Evolutionary conservation across 176 grass and related monocot genomes (phyloP).

Genomic region (Pontederia crassipes): DNA sequence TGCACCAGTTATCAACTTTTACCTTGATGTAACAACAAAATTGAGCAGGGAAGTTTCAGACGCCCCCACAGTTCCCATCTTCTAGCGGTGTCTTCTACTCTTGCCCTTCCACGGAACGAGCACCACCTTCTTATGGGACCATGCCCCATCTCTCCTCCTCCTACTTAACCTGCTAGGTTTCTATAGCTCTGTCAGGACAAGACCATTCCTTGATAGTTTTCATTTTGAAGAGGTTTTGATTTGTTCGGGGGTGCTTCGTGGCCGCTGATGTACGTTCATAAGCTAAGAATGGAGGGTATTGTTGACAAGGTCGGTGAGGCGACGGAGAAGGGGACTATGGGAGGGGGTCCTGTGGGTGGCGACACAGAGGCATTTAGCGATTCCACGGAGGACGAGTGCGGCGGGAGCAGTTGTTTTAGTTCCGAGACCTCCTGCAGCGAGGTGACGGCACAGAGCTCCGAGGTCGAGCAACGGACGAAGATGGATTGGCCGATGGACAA

Average conservation of each 20-base stretch:
- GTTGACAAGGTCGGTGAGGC: not conserved
- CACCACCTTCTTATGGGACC: not conserved
- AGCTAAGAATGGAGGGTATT: not conserved
- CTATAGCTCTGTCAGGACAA: not conserved
- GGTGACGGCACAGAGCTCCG: not conserved
- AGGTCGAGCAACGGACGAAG: not conserved
- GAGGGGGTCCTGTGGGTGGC: not conserved
- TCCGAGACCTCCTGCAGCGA: not conserved
- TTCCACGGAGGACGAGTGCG: slow-evolving; percentile 1
- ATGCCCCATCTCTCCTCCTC: no score
- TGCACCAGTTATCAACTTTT: no score
- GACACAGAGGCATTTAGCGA: not conserved
- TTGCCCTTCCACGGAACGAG: not conserved
- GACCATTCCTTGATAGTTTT: not conserved
- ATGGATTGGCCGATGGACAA: slow-evolving; percentile 22
- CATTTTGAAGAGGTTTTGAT: no score
- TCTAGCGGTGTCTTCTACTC: not conserved
- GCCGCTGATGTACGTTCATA: no score
- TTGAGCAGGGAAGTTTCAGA: no score
- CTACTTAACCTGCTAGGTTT: not conserved
- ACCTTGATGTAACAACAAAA: no score
- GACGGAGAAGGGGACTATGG: not conserved
- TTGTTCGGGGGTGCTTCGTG: not conserved
- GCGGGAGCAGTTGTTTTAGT: not conserved
- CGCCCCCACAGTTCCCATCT: no score